Percentiles rank a stretch among this genome's conserved stretches.
Conservation (phyloP, 768 basidiomycete species). For the Suillus discolor region DNA sequence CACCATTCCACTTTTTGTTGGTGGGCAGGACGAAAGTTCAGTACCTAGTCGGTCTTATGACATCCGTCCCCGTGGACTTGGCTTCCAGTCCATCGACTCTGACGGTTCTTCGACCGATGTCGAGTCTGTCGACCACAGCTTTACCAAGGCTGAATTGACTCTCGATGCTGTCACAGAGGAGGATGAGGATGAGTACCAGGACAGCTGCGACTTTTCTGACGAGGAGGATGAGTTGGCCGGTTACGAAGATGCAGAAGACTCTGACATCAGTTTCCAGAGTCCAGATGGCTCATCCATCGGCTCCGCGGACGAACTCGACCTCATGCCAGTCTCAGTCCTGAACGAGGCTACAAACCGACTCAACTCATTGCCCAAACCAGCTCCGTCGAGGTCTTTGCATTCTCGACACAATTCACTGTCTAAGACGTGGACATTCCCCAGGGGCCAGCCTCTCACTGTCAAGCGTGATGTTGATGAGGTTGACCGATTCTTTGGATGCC, state of each 20-base stretch:
- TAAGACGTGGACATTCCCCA: slow-evolving; percentile 74
- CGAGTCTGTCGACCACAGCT: slow-evolving; percentile 53
- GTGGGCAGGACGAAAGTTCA: slow-evolving; percentile 16
- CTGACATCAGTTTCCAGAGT: slow-evolving; percentile 48
- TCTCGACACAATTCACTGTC: slow-evolving; percentile 48
- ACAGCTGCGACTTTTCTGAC: slow-evolving; percentile 41
- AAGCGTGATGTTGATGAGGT: slow-evolving; percentile 47
- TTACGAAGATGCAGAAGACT: slow-evolving; percentile 73
- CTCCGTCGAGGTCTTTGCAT: slow-evolving; percentile 28
- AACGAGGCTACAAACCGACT: slow-evolving; percentile 15
- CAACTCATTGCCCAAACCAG: slow-evolving; percentile 13
- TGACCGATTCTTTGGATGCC: slow-evolving; percentile 78
- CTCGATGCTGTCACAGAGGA: slow-evolving; percentile 65
- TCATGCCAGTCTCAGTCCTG: slow-evolving; percentile 21
- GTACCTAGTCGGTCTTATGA: slow-evolving; percentile 26
- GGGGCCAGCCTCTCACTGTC: slow-evolving; percentile 26
- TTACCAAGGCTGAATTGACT: slow-evolving; percentile 44
- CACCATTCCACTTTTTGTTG: slow-evolving; percentile 28
- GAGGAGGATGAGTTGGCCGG: slow-evolving; percentile 61
- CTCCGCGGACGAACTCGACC: slow-evolving; percentile 50
- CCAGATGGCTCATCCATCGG: slow-evolving; percentile 54
- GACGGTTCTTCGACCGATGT: slow-evolving; percentile 68
- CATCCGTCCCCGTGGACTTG: slow-evolving; percentile 47
- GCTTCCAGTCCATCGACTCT: slow-evolving; percentile 54
- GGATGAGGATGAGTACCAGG: slow-evolving; percentile 37